Conservation (phyloP, 2,329 filamentous ascomycete genomes). For the Aschersonia sp. region DNA sequence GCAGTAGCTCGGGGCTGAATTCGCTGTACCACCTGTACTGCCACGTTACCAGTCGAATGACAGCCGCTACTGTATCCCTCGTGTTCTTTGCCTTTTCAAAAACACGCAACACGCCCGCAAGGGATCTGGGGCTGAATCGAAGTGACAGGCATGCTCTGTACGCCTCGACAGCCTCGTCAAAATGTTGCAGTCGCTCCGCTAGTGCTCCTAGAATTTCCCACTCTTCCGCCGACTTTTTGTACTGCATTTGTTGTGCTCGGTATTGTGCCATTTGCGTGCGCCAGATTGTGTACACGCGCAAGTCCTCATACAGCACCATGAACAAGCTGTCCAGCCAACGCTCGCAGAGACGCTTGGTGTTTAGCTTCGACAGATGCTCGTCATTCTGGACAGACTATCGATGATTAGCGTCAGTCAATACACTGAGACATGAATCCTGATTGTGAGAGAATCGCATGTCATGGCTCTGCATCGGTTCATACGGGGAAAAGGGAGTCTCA, state of each 20-base stretch:
- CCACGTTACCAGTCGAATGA: slow-evolving; percentile 90
- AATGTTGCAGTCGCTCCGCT: slow-evolving; percentile 83
- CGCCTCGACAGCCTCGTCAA: slow-evolving; percentile 81
- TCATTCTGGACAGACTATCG: slow-evolving; percentile 47
- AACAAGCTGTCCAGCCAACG: slow-evolving; percentile 97
- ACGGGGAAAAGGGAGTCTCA: neutral
- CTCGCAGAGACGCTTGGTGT: slow-evolving; percentile 94
- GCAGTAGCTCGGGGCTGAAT: slow-evolving; percentile 85
- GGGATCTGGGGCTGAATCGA: slow-evolving; percentile 85
- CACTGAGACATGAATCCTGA: too few species aligned
- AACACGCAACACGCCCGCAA: slow-evolving; percentile 68
- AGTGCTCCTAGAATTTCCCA: slow-evolving; percentile 96
- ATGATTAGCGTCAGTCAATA: neutral
- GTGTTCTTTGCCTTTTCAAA: slow-evolving; percentile 70
- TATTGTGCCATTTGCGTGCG: slow-evolving; percentile 95
- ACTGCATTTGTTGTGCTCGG: slow-evolving; percentile 81
- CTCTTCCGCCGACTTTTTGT: slow-evolving; percentile 92
- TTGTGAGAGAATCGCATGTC: too few species aligned
- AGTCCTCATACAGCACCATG: slow-evolving; percentile 97
- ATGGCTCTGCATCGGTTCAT: too few species aligned
- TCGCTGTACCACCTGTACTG: slow-evolving; percentile 99
- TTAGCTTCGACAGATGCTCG: slow-evolving; percentile 73
- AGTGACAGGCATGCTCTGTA: slow-evolving; percentile 78
- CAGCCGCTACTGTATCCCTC: slow-evolving; percentile 64
- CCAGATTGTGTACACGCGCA: slow-evolving; percentile 98